Evolutionary conservation across 1,139 yeast genomes (phyloP).

Genomic region (Lodderomyces metapsilosis): DNA sequence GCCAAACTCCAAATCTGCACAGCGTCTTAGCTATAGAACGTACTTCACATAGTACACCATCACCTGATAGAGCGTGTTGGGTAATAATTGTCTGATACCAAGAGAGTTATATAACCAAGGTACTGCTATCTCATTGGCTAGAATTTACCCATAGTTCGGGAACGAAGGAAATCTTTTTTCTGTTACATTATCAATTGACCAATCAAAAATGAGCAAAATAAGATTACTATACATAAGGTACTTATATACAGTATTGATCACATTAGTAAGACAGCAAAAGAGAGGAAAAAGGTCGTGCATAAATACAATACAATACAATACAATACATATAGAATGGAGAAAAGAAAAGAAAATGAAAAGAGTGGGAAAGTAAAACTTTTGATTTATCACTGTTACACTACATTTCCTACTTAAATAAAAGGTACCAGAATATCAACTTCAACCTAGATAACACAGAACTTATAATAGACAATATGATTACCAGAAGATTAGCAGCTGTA

Average conservation of each 20-base stretch:
- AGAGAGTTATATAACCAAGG: no score
- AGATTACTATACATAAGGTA: not conserved
- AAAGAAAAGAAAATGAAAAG: not conserved
- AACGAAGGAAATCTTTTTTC: not conserved
- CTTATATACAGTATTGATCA: not conserved
- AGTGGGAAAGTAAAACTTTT: not conserved
- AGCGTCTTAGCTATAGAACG: no score
- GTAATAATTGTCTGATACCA: no score
- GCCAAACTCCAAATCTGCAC: no score
- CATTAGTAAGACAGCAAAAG: not conserved
- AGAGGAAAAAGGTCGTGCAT: not conserved
- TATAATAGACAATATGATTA: slow-evolving; percentile 7
- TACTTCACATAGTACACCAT: no score
- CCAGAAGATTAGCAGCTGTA: slow-evolving; percentile 9
- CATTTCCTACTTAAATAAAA: no score
- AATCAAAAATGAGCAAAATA: not conserved
- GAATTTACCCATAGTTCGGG: not conserved
- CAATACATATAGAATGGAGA: not conserved
- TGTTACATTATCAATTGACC: not conserved
- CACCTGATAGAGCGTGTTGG: no score
- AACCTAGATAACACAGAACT: no score
- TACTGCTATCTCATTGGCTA: no score
- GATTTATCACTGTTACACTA: not conserved
- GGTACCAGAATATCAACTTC: no score
- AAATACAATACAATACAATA: no score